Percentiles rank a stretch among this genome's conserved stretches.
Evolutionary conservation across 2,329 filamentous ascomycete genomes (phyloP).

Genomic region (Alternaria consortialis): DNA sequence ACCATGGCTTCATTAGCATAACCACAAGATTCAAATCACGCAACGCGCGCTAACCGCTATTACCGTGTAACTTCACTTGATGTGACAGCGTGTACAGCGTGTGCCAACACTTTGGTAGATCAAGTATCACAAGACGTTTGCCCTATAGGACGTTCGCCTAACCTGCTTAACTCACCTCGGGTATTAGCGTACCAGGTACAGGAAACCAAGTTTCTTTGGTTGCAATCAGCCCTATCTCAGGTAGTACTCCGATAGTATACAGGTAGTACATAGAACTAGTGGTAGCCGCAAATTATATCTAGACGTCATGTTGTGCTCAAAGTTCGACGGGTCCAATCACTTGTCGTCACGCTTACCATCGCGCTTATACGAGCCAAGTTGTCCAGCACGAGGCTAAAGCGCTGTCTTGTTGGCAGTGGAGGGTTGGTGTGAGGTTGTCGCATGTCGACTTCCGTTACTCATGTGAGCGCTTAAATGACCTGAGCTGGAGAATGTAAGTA

Average conservation of each 20-base stretch:
- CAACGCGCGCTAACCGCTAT: background rate
- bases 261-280: background rate
- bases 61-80: background rate
- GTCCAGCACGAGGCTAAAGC: background rate
- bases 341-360: background rate
- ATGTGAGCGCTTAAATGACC: background rate
- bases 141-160: background rate
- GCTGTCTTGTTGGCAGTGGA: background rate
- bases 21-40: background rate
- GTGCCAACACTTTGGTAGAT: background rate
- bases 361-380: background rate
- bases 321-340: background rate
- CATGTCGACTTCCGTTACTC: background rate
- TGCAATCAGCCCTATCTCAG: background rate
- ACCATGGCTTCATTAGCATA: background rate
- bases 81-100: background rate
- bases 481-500: background rate
- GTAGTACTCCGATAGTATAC: slow-evolving; percentile 1
- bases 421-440: background rate
- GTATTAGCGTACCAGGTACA: background rate
- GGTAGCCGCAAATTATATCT: slow-evolving; percentile 4
- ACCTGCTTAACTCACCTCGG: background rate
- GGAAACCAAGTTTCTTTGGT: background rate
- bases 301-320: slow-evolving; percentile 5
- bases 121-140: background rate